Base-by-base conservation (phyloP, 768 basidiomycete genomes). In the Mycena belliarum region DNA sequence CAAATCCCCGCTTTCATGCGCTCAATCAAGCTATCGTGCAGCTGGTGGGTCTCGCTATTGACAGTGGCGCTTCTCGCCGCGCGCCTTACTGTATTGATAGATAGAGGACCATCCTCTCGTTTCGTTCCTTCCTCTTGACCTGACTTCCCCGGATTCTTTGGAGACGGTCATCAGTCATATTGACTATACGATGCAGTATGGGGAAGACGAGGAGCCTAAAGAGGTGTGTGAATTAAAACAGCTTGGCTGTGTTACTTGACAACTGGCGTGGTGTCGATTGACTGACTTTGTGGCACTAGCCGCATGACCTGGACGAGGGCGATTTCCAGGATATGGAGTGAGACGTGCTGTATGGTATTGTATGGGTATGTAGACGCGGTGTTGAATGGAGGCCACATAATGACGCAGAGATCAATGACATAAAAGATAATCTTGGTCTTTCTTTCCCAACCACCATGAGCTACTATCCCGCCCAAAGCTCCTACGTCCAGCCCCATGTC, bases 81-180 rank as follows among this genome's bases (percentile, higher is more conserved):
- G 44, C 41, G 23, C 20, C 18, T 28, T 35, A 47, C 50, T 61
- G 43, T 54, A 55, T 23, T 54, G 33, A 42, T 66, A 98, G 96
- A 98, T 99, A 71, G 95, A 98, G 70, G 97, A 98, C 72, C 95
- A 98, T 70, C 97, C 96, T 26, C 83, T 99, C 38, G 97, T 99
- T 21, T 95, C 94, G 2, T 99, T 99, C 78, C 75, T 99, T 35
- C 95, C 97, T 4, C 82, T 99, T 38, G 94, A 99, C 74, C 84
- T 98, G 32, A 87, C 93, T 16, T 84, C 86, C 60, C 83, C 94
- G 47, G 93, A 97, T 66, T 95, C 94, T 1, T 79, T 99, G 50
- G 91, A 93, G 68, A 87, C 84, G 2, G 87, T 98, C 11, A 80
- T 99, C 57, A 95, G 93, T 70, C 95, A 99, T 70, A 91, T 99